Evolutionary conservation across 495 filamentous ascomycete genomes (phyloP).

Genomic region (Aspergillus biplanus): DNA sequence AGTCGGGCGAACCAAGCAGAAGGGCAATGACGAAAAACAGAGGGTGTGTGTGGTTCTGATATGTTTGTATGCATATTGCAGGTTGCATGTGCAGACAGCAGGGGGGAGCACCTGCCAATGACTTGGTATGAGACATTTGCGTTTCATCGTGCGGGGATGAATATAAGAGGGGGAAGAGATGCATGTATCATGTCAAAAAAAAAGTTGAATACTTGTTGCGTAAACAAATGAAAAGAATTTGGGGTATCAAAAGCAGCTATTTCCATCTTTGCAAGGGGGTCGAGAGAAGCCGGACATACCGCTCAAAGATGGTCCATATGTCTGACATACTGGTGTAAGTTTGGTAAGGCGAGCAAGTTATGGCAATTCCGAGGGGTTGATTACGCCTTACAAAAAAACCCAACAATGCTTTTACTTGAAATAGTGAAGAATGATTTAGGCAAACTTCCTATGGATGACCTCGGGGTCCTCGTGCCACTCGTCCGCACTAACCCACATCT

Average conservation of each 20-base stretch:
- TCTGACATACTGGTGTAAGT: constrained; percentile 23
- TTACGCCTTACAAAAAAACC: neutral
- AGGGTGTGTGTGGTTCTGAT: neutral
- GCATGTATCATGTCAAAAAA: constrained; percentile 3
- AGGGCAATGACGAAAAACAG: neutral
- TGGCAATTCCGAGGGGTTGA: neutral
- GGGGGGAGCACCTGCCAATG: neutral
- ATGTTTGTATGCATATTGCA: constrained; percentile 4
- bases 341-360: neutral
- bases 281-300: constrained; percentile 16
- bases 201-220: neutral
- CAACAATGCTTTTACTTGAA: neutral
- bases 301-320: constrained; percentile 30
- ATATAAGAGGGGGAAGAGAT: neutral
- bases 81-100: neutral
- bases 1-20: neutral
- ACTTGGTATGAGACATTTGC: neutral
- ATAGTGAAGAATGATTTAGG: constrained; percentile 45
- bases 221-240: constrained; percentile 19
- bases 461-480: constrained; percentile 99
- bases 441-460: constrained; percentile 96
- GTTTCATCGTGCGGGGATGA: neutral
- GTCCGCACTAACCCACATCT: constrained; percentile 99
- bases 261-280: constrained; percentile 25
- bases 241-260: constrained; percentile 48